A percentile compares a stretch with the other conserved stretches of the same genome.
phyloP scores from a whole-genome alignment of 176 grass and related monocot genomes.

The Paspalum vaginatum region DNA sequence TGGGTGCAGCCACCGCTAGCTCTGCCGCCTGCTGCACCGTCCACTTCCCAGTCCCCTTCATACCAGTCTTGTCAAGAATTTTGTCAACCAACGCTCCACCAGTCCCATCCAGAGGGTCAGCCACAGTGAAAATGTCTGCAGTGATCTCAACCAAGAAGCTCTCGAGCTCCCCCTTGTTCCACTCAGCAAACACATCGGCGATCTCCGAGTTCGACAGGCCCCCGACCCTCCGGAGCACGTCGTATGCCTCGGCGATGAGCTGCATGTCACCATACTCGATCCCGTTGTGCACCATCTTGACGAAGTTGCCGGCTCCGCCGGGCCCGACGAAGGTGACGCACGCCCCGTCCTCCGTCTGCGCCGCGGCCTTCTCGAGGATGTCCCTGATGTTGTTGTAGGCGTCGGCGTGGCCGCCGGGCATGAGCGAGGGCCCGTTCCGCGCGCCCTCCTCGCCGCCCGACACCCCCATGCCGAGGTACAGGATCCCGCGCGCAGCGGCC shows the following conservation, averaged over 20 bases:
- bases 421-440: slow-evolving; percentile 79
- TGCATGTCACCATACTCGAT: slow-evolving; percentile 96
- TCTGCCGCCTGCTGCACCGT: slow-evolving; percentile 87
- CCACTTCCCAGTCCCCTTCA: slow-evolving; percentile 97
- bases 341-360: slow-evolving; percentile 84
- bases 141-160: slow-evolving; percentile 93
- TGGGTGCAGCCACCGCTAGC: slow-evolving; percentile 70
- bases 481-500: slow-evolving; percentile 52
- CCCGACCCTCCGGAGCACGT: slow-evolving; percentile 64
- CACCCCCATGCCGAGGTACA: slow-evolving; percentile 95
- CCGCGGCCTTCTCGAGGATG: slow-evolving; percentile 64
- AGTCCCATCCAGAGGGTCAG: slow-evolving; percentile 43
- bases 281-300: slow-evolving; percentile 95
- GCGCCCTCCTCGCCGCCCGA: slow-evolving; percentile 85
- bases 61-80: slow-evolving; percentile 93
- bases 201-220: slow-evolving; percentile 66
- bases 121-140: slow-evolving; percentile 63
- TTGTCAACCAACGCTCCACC: slow-evolving; percentile 62
- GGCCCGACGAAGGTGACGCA: slow-evolving; percentile 82
- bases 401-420: slow-evolving; percentile 71
- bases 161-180: slow-evolving; percentile 85
- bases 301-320: slow-evolving; percentile 82
- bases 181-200: slow-evolving; percentile 66
- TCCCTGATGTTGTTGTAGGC: slow-evolving; percentile 78
- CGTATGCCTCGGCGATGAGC: slow-evolving; percentile 80